Evolutionary conservation across 805 yeast genomes (phyloP), one percentile per base, ranked within the genome.

Genomic region (Zygoascus flipseniorum): DNA sequence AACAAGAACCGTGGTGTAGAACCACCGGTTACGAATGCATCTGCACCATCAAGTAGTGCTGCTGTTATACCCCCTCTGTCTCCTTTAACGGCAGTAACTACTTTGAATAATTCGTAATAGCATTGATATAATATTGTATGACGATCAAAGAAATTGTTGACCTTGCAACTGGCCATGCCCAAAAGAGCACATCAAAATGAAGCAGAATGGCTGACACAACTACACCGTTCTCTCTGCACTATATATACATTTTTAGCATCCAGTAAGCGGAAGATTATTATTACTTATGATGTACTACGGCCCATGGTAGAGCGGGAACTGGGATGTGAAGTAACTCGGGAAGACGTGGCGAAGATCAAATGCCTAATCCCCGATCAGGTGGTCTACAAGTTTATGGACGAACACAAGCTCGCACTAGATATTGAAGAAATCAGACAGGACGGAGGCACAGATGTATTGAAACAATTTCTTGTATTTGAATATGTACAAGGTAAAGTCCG

Each of bases 341-440:
- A 73, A 9, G 95, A 88, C 65, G 75, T 85, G 37, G 86, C 95
- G 1, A 73, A 76, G 53, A 74, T 90, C 32, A 78, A 75, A 46
- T 76, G 71, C 8, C 62, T 89, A 8, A 65, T 86, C 1, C 96
- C 96, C 0, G 71, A 77, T 28, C 92, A 86, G 48, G 78, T 86
- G 11, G 70, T 81, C 1, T 82, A 83, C 61, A 86, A 81, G 50
- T 90, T 86, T 65, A 82, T 85, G 45, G 96, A 90, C 65, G 89
- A 85, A 64, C 83, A 84, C 61, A 90, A 83, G 59, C 63, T 82
- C 10, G 66, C 65, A 5, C 63, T 48, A 23, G 55, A 52, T 26
- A 52, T 45, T 23, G 56, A 47, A 23, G 54, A 46, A 31, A 11
- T 46, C n/a, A 42, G 41, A 31, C 23, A 31, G 23, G 44, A 42